Percentiles rank a stretch among this genome's conserved stretches.
Evolutionary conservation across 2,329 filamentous ascomycete genomes (phyloP).

Genomic region (Byssothecium circinans): DNA sequence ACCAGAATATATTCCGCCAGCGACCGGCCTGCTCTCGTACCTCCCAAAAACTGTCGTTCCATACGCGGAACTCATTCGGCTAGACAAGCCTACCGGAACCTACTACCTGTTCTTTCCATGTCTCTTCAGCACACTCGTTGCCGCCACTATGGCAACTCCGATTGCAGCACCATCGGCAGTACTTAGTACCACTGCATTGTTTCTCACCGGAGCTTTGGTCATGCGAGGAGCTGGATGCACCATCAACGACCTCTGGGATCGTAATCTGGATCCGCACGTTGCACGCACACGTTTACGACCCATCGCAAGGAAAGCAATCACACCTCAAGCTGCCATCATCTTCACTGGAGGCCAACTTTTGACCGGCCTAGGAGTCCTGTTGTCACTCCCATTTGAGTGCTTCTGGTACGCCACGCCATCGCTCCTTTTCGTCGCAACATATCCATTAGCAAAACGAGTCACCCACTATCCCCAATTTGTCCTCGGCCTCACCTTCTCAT

Average conservation of each 20-base stretch:
- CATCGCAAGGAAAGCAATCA: conserved; percentile 76
- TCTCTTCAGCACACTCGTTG: conserved; percentile 79
- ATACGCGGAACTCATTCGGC: conserved; percentile 77
- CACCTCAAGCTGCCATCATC: conserved; percentile 68
- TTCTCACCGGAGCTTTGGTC: conserved; percentile 74
- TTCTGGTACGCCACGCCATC: conserved; percentile 78
- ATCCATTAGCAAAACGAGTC: conserved; percentile 81
- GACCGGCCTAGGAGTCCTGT: conserved; percentile 69
- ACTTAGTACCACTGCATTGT: conserved; percentile 65
- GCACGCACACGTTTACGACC: conserved; percentile 74
- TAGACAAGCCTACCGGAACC: conserved; percentile 79
- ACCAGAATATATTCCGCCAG: conserved; percentile 65
- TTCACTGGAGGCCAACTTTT: conserved; percentile 77
- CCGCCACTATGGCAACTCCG: conserved; percentile 68
- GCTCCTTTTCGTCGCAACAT: conserved; percentile 70
- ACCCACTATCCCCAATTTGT: conserved; percentile 87
- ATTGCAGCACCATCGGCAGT: conserved; percentile 63
- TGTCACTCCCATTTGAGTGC: conserved; percentile 74
- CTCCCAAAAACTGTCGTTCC: conserved; percentile 73
- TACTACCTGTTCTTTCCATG: conserved; percentile 87
- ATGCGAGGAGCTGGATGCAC: conserved; percentile 88
- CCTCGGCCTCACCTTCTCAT: conserved; percentile 82
- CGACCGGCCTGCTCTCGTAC: conserved; percentile 67
- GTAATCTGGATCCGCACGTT: conserved; percentile 81
- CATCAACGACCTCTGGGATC: conserved; percentile 90